phyloP scores from a whole-genome alignment of 23 red algal species.

The Agarophyton chilense region DNA sequence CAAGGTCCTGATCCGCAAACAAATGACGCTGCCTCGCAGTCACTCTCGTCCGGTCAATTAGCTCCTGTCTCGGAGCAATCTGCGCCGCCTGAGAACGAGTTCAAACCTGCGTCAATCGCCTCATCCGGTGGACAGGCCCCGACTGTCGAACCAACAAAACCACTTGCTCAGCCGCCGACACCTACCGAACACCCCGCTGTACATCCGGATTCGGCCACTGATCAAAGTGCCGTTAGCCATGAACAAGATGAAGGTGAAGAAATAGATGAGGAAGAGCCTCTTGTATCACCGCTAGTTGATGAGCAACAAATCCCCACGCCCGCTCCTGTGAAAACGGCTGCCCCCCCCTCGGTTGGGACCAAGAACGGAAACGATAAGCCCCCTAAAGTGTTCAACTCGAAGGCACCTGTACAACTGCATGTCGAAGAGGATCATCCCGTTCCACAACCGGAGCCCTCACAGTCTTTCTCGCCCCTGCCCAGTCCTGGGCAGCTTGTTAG shows the following conservation, averaged over 20 bases:
- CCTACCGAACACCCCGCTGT: no score
- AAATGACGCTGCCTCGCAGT: not conserved
- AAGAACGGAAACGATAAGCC: not conserved
- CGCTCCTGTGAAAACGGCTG: not conserved
- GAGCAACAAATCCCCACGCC: not conserved
- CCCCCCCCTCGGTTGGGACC: not conserved
- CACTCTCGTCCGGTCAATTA: not conserved
- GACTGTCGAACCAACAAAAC: not conserved
- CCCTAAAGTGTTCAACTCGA: not conserved
- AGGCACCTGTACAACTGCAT: not conserved
- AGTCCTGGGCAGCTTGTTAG: not conserved
- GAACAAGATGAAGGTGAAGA: no score
- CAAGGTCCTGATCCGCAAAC: not conserved
- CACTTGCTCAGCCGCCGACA: not conserved
- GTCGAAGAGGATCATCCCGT: not conserved
- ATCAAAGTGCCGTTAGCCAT: no score
- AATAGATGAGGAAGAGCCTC: not conserved
- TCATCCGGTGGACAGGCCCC: not conserved
- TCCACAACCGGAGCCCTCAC: not conserved
- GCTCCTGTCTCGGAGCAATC: not conserved
- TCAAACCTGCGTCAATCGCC: not conserved
- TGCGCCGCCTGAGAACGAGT: not conserved
- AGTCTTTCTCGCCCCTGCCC: not conserved
- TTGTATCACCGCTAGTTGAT: not conserved
- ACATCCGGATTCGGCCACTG: no score